Base-by-base conservation (phyloP, 2,329 filamentous ascomycete genomes). In the Ilyonectria destructans region DNA sequence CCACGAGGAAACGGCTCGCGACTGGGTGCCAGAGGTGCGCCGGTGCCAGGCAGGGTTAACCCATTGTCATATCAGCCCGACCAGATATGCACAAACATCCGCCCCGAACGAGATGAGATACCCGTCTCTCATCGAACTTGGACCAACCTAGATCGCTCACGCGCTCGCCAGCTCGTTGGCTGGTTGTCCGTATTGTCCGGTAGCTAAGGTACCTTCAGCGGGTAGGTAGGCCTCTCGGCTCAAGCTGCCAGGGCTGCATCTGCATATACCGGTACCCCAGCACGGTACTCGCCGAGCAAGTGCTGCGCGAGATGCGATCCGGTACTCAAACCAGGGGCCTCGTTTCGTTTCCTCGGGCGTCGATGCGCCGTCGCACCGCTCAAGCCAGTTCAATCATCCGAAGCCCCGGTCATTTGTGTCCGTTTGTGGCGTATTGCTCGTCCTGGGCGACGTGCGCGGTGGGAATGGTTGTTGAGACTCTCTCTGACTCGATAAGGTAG, bases 291-390 rank as follows among this genome's bases (percentile, higher is more conserved):
- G 67, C 71, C 71, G 65, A 75, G 59, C 57, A 58, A 58, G 58
- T 63, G 58, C 71, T 70, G 69, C 67, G 74, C 72, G 69, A 74
- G 71, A 76, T 71, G 65, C 67, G 71, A 75, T 75, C 65, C 68
- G 68, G 73, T 67, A 73, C 60, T 62, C 63, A 64, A 70, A 51
- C 68, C 70, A 71, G 69, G 69, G 69, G 67, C 63, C 60, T 68
- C 62, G 58, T 65, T 58, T 65, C 61, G 57, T 52, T 70, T 57
- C 64, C 43, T 71, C 59, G 54, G 60, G 65, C 51, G 59, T 56
- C 59, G 43, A 52, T 69, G 71, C 65, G 65, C 64, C 74, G 72
- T 75, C 40, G 65, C 56, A 76, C 72, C 66, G 64, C 66, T 69
- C 55, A 61, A 70, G 69, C 61, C 63, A 58, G 66, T 68, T 74